Evolutionary conservation across 805 yeast species (phyloP), one percentile per base, ranked within the genome.

Genomic region (Scheffersomyces lignosus): DNA sequence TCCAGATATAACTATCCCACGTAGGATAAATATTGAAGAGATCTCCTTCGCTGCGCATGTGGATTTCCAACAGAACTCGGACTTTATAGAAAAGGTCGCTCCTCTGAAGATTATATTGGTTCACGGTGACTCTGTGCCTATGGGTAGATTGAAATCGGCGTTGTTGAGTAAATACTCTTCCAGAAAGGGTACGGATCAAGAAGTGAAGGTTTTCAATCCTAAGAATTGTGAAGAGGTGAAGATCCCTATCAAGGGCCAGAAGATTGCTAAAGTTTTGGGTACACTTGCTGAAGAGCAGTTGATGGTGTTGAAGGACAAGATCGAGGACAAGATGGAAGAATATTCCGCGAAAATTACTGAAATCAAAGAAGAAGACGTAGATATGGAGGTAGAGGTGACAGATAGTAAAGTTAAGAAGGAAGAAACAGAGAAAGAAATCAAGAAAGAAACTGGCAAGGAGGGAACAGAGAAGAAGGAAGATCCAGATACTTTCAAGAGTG

Each of bases 31-130:
- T 31, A 82, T 93, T 13, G 97, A 91, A 47, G 99, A 93, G 60
- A 83, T 93, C 3, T 90, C 98, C 1, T 93, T 93, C 71, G 98
- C 99, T n/a, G 99, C 99, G 0, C 99, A 93, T 62, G 99, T 93
- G 15, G 99, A 93, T 58, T 93, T 84, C 61, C 88, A 86, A 51
- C 96, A 93, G 55, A 93, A 93, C 50, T 71, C 96, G 1, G 87
- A 85, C 38, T 93, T 93, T 54, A 93, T 93, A 41, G 96, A 90
- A 48, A 70, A 81, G 41, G 87, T 93, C 2, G 83, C 84, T 40
- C 96, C 99, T 0, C 76, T 76, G 41, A 81, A 85, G 37, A 86
- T 93, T 42, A 88, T 91, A 40, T 73, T 93, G 37, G 99, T 93
- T 2, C 99, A 93, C 61, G 99, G 99, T 9, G 99, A 93, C 54